A percentile compares a stretch with the other conserved stretches of the same genome.
phyloP scores from a whole-genome alignment of 495 filamentous ascomycete genomes.

The Terfezia boudieri region DNA sequence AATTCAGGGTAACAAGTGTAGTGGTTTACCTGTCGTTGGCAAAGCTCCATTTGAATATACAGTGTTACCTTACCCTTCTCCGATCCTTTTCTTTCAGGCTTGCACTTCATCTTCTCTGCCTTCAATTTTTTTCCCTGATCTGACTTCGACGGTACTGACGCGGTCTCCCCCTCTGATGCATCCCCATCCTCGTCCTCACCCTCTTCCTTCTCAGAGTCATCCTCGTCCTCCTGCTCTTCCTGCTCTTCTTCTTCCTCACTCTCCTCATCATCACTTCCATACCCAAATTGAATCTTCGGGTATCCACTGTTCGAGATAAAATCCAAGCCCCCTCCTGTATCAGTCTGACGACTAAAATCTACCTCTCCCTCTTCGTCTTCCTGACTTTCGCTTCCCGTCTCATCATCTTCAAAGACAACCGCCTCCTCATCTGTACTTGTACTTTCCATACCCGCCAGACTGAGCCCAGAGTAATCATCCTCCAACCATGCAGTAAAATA shows the following conservation, averaged over 20 bases:
- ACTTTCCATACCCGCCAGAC: slow-evolving; percentile 12
- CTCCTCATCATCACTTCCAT: slow-evolving; percentile 41
- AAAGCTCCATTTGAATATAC: slow-evolving; percentile 94
- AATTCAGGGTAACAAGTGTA: background rate
- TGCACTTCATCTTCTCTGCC: slow-evolving; percentile 5
- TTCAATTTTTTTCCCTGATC: slow-evolving; percentile 3
- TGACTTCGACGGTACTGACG: background rate
- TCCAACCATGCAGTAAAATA: slow-evolving; percentile 94
- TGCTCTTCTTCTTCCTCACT: slow-evolving; percentile 24
- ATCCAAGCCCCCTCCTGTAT: slow-evolving; percentile 55
- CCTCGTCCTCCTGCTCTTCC: slow-evolving; percentile 18
- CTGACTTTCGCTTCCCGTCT: slow-evolving; percentile 1
- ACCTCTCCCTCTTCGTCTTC: slow-evolving; percentile 4
- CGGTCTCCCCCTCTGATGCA: slow-evolving; percentile 4
- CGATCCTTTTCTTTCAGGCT: slow-evolving; percentile 2
- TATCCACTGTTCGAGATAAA: slow-evolving; percentile 80
- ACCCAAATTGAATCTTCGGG: slow-evolving; percentile 56
- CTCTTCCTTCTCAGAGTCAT: slow-evolving; percentile 22
- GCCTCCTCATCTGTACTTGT: slow-evolving; percentile 4
- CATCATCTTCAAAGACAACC: background rate
- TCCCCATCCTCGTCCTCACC: slow-evolving; percentile 18
- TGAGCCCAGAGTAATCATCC: slow-evolving; percentile 25
- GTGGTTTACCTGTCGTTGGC: slow-evolving; percentile 55
- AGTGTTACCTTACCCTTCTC: slow-evolving; percentile 29
- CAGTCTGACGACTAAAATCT: slow-evolving; percentile 20